Evolutionary conservation across 305 asterid species (phyloP).

Genomic region (Solanum hybrid): DNA sequence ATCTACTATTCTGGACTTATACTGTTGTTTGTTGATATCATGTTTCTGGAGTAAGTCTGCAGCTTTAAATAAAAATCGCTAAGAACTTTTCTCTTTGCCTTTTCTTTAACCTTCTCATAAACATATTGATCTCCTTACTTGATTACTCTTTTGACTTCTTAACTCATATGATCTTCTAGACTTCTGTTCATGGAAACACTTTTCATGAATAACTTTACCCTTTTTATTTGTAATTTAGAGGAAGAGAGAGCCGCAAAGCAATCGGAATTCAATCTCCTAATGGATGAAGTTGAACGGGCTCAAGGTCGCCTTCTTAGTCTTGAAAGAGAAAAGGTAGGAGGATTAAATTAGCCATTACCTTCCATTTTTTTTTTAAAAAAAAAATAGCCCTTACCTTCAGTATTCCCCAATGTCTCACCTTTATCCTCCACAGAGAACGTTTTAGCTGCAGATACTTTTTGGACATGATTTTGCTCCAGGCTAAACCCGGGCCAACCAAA

Average conservation of each 20-base stretch:
- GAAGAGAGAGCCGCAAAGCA: conserved; percentile 91
- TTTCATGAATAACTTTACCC: not conserved
- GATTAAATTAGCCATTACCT: conserved; percentile 1
- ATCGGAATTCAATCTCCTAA: conserved; percentile 84
- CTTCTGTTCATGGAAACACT: not conserved
- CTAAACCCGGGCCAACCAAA: not conserved
- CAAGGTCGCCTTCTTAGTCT: conserved; percentile 93
- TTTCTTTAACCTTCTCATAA: not conserved
- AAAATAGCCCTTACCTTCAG: not conserved
- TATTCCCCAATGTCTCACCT: not conserved
- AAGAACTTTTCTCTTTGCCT: not conserved
- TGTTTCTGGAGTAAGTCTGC: not conserved
- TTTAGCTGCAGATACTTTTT: not conserved
- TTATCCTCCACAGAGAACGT: not conserved
- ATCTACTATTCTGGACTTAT: conserved; percentile 6
- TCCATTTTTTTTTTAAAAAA: too few species aligned
- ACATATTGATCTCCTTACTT: not conserved
- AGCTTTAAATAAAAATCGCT: not conserved
- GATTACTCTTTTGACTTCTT: not conserved
- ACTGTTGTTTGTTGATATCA: not conserved
- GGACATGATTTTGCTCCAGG: not conserved
- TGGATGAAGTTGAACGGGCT: conserved; percentile 99
- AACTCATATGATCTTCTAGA: not conserved
- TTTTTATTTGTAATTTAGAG: conserved; percentile 34
- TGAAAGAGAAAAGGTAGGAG: conserved; percentile 88